Conservation (phyloP, 352 stramenopile genomes). For the Phytopythium helicoides region DNA sequence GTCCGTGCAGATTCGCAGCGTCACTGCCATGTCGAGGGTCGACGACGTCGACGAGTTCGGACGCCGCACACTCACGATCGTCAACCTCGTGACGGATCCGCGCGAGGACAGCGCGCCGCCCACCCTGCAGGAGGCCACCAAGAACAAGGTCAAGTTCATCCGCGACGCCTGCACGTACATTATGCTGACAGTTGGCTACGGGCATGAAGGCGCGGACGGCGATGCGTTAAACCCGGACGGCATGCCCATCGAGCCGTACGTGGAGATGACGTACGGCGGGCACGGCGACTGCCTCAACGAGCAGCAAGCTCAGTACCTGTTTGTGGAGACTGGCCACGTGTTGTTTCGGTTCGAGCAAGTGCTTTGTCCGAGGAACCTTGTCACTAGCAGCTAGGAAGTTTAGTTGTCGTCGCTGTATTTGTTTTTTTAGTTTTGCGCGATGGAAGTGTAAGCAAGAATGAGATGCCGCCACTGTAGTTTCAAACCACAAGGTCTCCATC, state of each 20-base stretch:
- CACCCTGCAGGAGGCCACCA: constrained; percentile 10
- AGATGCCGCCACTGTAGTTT: too few species aligned
- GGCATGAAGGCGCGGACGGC: background rate
- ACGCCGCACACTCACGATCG: constrained; percentile 22
- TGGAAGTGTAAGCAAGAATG: background rate
- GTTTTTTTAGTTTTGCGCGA: background rate
- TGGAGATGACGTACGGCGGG: constrained; percentile 42
- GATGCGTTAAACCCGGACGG: background rate
- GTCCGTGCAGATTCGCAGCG: constrained; percentile 26
- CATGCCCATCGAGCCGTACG: constrained; percentile 5
- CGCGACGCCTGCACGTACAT: constrained; percentile 43
- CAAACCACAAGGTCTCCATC: background rate
- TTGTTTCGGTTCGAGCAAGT: constrained; percentile 46
- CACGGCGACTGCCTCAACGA: constrained; percentile 33
- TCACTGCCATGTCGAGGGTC: constrained; percentile 39
- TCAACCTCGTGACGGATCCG: constrained; percentile 28
- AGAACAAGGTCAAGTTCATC: constrained; percentile 35
- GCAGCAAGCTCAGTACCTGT: constrained; percentile 32
- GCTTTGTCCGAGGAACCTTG: constrained; percentile 25
- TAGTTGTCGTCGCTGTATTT: background rate
- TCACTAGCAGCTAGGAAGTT: constrained; percentile 16
- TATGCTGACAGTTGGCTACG: constrained; percentile 17
- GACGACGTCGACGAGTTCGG: constrained; percentile 25
- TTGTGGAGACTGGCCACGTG: constrained; percentile 35
- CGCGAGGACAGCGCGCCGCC: constrained; percentile 15